Evolutionary conservation across 768 basidiomycete genomes (phyloP).

Genomic region (Cantharellus cinnabarinus): DNA sequence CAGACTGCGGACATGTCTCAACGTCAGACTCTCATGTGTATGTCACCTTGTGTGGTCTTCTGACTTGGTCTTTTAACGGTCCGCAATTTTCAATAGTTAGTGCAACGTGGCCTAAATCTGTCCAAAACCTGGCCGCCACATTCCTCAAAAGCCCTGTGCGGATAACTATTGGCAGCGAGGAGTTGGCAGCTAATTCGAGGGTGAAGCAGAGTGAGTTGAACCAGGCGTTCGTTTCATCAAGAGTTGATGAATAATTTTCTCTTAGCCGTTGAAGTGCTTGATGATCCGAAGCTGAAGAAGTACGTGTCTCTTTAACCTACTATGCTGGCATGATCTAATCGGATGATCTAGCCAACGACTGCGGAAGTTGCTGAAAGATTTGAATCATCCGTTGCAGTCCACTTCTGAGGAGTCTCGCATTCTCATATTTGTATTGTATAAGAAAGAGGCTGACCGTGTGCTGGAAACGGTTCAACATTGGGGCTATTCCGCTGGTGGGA

Average conservation of each 20-base stretch:
- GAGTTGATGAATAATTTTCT: neutral
- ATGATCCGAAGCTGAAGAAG: constrained; percentile 74
- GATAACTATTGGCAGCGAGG: constrained; percentile 89
- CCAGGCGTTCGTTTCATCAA: neutral
- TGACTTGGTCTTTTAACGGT: constrained; percentile 6
- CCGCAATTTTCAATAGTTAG: constrained; percentile 37
- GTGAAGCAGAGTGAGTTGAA: constrained; percentile 49
- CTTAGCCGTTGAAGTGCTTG: constrained; percentile 66
- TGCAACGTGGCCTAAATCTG: constrained; percentile 95
- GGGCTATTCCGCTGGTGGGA: constrained; percentile 57
- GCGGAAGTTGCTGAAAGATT: constrained; percentile 5
- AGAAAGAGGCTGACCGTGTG: constrained; percentile 88
- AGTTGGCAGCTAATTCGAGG: constrained; percentile 80
- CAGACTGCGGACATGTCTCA: constrained; percentile 42
- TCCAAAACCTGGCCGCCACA: constrained; percentile 68
- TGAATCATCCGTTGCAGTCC: constrained; percentile 22
- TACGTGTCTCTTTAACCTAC: constrained; percentile 19
- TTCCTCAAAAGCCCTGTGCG: constrained; percentile 73
- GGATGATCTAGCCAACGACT: constrained; percentile 9
- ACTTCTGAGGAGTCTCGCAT: constrained; percentile 41
- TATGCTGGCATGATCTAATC: neutral
- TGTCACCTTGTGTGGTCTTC: constrained; percentile 17
- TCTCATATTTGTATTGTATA: constrained; percentile 90
- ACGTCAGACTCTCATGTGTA: constrained; percentile 89
- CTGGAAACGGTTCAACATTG: constrained; percentile 54